Evolutionary conservation across 257 asterid genomes (phyloP), one percentile per base, ranked within the genome.

Genomic region (Lantana camara): DNA sequence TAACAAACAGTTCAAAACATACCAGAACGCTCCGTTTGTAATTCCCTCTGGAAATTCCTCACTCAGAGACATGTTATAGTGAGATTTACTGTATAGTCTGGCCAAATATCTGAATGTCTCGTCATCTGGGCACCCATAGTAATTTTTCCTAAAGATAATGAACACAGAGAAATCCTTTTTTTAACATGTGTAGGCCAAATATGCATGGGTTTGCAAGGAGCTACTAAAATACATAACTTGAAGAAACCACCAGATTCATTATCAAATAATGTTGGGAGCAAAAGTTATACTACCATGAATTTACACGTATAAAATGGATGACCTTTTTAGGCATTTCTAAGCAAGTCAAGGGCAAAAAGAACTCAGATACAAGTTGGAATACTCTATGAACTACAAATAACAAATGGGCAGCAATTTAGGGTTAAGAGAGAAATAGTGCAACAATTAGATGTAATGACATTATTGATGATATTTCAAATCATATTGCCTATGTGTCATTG

Each of bases 1-100:
- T 48, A 71, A 45, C 60, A 68, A 15, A 37, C 69, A 63, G 64
- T 74, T 24, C 9, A 15, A 49, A 10, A 22, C 80, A 69, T 80
- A 93, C 98, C 98, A 93, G 41, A 69, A 66, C 45, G 98, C 98
- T 73, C 98, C 98, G 70, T 93, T 93, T 60, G 94, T 90, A 65
- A 93, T 87, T 50, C 97, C 98, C 48, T 77, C 89, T 9, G 91
- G 95, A 80, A 93, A 93, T 63, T 93, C 98, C 77, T 81, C 45
- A 78, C 98, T 90, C 35, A 56, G 83, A 64, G 98, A 93, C 98
- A 93, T 93, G 79, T 93, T 93, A 67, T 74, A 83, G 81, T 93
- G 98, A 73, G 85, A 87, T 49, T 60, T 79, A 77, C 99, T 93
- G 72, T 90, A 90, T 63, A 90, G 17, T 67, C 75, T 82, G 63